phyloP scores from a whole-genome alignment of 139 green algal species.

The Eudorina sp. region DNA sequence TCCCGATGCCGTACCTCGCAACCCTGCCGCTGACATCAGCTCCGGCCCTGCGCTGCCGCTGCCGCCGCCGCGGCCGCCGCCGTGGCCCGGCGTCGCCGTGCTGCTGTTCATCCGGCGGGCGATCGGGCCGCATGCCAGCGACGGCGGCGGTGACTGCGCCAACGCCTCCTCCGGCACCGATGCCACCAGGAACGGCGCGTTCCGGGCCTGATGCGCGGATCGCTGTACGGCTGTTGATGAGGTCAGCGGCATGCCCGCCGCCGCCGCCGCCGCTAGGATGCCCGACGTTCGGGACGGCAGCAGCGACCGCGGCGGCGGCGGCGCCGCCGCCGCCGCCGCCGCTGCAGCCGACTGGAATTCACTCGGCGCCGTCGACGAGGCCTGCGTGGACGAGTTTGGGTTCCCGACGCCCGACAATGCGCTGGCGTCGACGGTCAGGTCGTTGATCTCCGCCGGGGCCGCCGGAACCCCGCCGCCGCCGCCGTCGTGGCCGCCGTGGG shows the following conservation, averaged over 20 bases:
- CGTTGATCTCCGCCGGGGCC: too few species aligned
- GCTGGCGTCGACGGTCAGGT: too few species aligned
- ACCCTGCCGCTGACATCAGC: neutral
- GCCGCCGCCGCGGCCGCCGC: neutral
- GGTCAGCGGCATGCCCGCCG: neutral
- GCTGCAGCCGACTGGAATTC: too few species aligned
- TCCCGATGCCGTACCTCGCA: neutral
- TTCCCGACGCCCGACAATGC: too few species aligned
- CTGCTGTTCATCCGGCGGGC: constrained; percentile 1
- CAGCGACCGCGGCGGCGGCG: neutral
- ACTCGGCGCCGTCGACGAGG: too few species aligned
- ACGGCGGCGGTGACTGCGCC: neutral
- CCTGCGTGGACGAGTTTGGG: too few species aligned
- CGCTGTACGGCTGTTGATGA: neutral
- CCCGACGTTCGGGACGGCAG: neutral
- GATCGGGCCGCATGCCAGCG: neutral
- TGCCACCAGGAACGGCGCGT: neutral
- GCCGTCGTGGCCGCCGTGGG: too few species aligned
- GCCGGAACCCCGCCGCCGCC: too few species aligned
- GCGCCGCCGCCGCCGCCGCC: neutral
- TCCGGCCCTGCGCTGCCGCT: neutral
- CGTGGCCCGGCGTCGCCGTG: neutral
- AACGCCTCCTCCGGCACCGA: constrained; percentile 11
- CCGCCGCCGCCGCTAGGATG: neutral
- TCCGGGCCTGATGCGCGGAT: neutral